These are phyloP conservation scores for Blastobotrys aristatus DNA, from an alignment of 1,139 yeast species.

Conservation along the genomic window DNA sequence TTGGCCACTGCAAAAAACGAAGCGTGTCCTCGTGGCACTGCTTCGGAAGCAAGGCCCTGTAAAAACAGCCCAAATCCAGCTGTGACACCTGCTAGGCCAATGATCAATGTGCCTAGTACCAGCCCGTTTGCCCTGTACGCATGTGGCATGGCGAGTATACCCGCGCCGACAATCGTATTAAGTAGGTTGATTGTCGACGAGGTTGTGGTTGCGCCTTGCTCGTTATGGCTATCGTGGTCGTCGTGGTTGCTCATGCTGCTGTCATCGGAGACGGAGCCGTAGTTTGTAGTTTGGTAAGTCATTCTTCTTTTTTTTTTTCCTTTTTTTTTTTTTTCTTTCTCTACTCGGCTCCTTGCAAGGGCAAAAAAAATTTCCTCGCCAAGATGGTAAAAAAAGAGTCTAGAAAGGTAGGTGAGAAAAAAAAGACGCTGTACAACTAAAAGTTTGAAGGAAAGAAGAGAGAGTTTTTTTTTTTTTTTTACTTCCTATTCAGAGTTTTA, in stretches of 20 bases:
- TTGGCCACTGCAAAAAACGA: constrained; percentile 82
- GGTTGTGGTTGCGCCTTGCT: constrained; percentile 26
- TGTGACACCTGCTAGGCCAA: constrained; percentile 68
- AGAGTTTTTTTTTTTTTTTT: background rate
- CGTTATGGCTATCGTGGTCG: background rate
- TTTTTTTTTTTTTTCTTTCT: too few relatives aligned
- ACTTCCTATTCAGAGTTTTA: too few relatives aligned
- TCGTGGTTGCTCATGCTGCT: background rate
- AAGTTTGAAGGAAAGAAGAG: too few relatives aligned
- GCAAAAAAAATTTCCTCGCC: too few relatives aligned
- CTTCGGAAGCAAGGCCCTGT: constrained; percentile 69
- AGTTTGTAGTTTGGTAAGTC: too few relatives aligned
- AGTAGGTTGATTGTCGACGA: constrained; percentile 36
- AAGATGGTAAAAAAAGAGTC: too few relatives aligned
- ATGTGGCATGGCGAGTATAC: constrained; percentile 86
- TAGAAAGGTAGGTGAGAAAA: too few relatives aligned
- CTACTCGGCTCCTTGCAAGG: too few relatives aligned
- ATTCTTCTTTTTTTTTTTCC: too few relatives aligned
- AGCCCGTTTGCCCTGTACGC: constrained; percentile 87
- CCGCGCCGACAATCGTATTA: constrained; percentile 59
- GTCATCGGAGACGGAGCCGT: constrained; percentile 4
- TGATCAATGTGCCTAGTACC: constrained; percentile 57
- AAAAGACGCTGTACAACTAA: too few relatives aligned
- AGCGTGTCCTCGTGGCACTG: constrained; percentile 67
- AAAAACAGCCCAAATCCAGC: constrained; percentile 77